Evolutionary conservation across 257 asterid species (phyloP).

Genomic region (Euphrasia confusa): DNA sequence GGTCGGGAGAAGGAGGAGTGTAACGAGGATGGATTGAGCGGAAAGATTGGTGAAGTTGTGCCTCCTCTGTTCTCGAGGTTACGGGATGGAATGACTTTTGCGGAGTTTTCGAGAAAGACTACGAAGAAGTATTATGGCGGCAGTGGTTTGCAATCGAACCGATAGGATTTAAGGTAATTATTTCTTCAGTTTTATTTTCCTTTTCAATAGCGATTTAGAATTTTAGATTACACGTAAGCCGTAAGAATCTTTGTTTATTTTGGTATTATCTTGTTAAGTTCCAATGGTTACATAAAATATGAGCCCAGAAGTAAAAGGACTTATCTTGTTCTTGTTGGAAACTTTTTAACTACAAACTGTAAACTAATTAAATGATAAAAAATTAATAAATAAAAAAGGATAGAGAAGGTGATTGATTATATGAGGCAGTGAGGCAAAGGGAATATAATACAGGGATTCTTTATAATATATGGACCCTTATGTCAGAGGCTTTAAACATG

Average conservation of each 20-base stretch:
- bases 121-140: slow-evolving; percentile 81
- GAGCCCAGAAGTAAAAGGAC: neutral
- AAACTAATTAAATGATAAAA: neutral
- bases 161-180: slow-evolving; percentile 31
- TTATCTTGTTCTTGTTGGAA: neutral
- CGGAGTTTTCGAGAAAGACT: slow-evolving; percentile 77
- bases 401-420: slow-evolving; percentile 27
- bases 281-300: neutral
- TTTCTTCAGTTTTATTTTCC: neutral
- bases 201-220: neutral
- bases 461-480: slow-evolving; percentile 23
- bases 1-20: slow-evolving; percentile 24
- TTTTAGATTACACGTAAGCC: too few relatives aligned
- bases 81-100: slow-evolving; percentile 82
- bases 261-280: neutral
- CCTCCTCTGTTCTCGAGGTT: slow-evolving; percentile 65
- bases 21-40: slow-evolving; percentile 29
- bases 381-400: too few relatives aligned
- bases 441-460: slow-evolving; percentile 36
- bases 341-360: neutral
- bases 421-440: slow-evolving; percentile 44
- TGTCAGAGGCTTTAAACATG: slow-evolving; percentile 30
- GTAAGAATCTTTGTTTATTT: neutral
- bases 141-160: slow-evolving; percentile 67
- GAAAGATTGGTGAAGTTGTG: slow-evolving; percentile 38